phyloP scores from a whole-genome alignment of 306 rosid genomes.

The Quillaja saponaria region DNA sequence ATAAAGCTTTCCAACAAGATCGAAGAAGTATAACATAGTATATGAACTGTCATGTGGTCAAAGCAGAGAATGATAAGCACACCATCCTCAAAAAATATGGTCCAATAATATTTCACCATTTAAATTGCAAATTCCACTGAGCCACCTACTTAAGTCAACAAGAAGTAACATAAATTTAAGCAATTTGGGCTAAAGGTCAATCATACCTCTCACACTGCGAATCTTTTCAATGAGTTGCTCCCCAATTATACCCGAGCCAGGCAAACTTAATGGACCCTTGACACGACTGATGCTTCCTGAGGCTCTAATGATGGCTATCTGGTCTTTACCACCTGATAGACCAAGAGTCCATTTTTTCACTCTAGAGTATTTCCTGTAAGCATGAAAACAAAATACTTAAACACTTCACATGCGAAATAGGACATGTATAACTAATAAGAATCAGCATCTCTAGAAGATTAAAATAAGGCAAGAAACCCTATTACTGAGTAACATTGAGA shows the following conservation, averaged over 20 bases:
- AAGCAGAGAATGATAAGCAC: neutral
- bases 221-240: conserved; percentile 93
- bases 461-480: conserved; percentile 15
- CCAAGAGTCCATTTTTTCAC: conserved; percentile 84
- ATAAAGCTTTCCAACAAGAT: conserved; percentile 10
- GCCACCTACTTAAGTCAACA: conserved; percentile 17
- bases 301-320: conserved; percentile 91
- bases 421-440: conserved; percentile 17
- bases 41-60: too few relatives aligned
- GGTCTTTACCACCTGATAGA: conserved; percentile 73
- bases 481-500: conserved; percentile 21
- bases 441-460: neutral
- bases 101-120: conserved; percentile 6
- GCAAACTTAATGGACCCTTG: conserved; percentile 50
- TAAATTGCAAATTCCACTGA: neutral
- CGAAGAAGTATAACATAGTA: conserved; percentile 23
- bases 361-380: conserved; percentile 67
- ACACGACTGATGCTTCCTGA: conserved; percentile 84
- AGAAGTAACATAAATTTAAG: conserved; percentile 24
- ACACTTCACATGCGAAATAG: conserved; percentile 17
- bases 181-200: too few relatives aligned
- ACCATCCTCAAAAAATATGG: conserved; percentile 4
- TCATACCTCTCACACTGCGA: conserved; percentile 77
- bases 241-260: conserved; percentile 67
- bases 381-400: conserved; percentile 16